Base-by-base conservation (phyloP, 345 rosid species). In the Nephelium lappaceum region DNA sequence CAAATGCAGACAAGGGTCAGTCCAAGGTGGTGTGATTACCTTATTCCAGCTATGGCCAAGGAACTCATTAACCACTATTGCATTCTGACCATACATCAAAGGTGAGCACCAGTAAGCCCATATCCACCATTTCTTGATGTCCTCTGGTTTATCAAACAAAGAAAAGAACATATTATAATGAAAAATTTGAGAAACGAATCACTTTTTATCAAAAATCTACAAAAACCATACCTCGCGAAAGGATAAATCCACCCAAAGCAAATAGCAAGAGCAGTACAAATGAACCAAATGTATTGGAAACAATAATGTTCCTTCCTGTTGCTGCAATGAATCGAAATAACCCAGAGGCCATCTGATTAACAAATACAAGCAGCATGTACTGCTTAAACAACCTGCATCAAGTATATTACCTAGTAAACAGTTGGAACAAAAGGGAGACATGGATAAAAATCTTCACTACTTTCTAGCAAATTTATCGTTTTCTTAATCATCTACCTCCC, bases 31-130 rank as follows among this genome's bases (percentile, higher is more conserved):
- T 57, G 24, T 57, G 21, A 58, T 31, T 87, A 93, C 97, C 65
- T 67, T 86, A 11, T 55, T 85, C 93, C 97, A 93, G 61, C 88
- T 88, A 18, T 88, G 58, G 36, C 93, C 96, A 15, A 89, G 89
- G 85, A 90, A 90, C 82, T 95, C 97, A 38, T 93, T 95, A 43
- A 84, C 91, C 65, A 83, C 57, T 1, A 93, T 77, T 2, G 92
- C 98, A 39, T 88, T 92, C 69, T 93, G 98, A 57, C 88, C 95
- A 63, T 95, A 95, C 98, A 90, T 93, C 60, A 95, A 36, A 24
- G 98, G 97, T 11, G 98, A 93, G 70, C 74, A 23, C 97, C 97
- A 95, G 80, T 84, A 95, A 67, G 86, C 98, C 98, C 98, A 93
- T 61, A 88, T 84, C 98, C 97, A 92, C 98, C 98, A 92, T 71